Evolutionary conservation across 345 rosid genomes (phyloP).

Genomic region (Erodium maritimum): DNA sequence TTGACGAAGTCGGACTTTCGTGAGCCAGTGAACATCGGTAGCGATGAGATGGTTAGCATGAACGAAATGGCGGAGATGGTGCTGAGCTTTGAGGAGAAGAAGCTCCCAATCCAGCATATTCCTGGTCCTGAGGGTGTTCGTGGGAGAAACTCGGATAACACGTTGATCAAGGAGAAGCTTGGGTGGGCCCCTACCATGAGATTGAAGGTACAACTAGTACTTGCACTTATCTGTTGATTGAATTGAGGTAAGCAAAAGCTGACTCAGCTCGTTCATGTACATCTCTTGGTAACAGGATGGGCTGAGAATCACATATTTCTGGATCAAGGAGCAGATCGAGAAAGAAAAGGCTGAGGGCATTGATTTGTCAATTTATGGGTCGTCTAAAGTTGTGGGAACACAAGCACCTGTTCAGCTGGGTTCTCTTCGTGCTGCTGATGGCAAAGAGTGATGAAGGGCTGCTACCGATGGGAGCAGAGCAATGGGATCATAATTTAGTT

Average conservation of each 20-base stretch:
- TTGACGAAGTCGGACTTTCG: conserved; percentile 95
- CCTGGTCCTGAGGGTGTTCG: conserved; percentile 99
- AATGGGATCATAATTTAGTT: no score
- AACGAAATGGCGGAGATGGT: conserved; percentile 98
- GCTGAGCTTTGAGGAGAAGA: conserved; percentile 76
- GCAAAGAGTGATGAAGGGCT: conserved; percentile 81
- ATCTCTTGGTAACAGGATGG: conserved; percentile 44
- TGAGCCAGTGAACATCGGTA: conserved; percentile 97
- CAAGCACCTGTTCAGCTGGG: conserved; percentile 97
- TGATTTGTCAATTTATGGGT: conserved; percentile 66
- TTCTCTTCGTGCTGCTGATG: conserved; percentile 85
- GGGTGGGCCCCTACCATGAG: conserved; percentile 99
- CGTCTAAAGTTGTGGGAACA: conserved; percentile 96
- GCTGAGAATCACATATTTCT: conserved; percentile 81
- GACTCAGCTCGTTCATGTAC: no score
- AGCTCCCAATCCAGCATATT: conserved; percentile 84
- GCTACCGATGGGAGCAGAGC: no score
- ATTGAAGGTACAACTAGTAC: conserved; percentile 47
- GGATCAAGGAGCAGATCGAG: conserved; percentile 93
- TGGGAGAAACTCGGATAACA: conserved; percentile 97
- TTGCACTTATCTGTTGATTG: no score
- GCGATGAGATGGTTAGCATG: conserved; percentile 99
- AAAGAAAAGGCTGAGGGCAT: conserved; percentile 77
- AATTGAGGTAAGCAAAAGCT: no score
- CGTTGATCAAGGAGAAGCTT: conserved; percentile 88